Conservation (phyloP, 208 protist genomes). For the Spongospora subterranea region DNA sequence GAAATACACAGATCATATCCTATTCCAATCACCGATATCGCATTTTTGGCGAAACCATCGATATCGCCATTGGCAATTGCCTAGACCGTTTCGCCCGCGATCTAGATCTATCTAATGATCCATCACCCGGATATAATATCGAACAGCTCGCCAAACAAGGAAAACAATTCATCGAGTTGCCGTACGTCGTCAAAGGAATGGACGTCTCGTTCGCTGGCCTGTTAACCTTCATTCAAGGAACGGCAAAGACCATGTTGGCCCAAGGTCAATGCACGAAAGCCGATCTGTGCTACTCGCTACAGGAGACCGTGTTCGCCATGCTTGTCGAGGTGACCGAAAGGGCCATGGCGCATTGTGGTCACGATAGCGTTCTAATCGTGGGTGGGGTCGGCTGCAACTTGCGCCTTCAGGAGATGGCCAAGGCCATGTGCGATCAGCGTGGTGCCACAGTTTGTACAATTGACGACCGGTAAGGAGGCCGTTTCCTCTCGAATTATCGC, state of each 20-base stretch:
- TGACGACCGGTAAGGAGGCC: constrained; percentile 59
- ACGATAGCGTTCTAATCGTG: constrained; percentile 95
- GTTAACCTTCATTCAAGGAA: constrained; percentile 44
- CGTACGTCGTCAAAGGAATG: constrained; percentile 91
- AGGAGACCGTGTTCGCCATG: constrained; percentile 98
- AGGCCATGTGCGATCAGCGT: constrained; percentile 62
- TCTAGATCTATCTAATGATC: constrained; percentile 96
- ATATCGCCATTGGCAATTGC: constrained; percentile 97
- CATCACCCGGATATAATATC: constrained; percentile 98
- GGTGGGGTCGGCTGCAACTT: constrained; percentile 98
- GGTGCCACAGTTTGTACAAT: constrained; percentile 63
- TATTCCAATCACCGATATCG: constrained; percentile 84
- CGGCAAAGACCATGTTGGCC: constrained; percentile 65
- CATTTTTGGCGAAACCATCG: constrained; percentile 99
- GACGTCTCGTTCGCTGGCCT: constrained; percentile 77
- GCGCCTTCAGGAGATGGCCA: constrained; percentile 93
- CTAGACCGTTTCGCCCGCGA: constrained; percentile 92
- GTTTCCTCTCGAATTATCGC: background rate
- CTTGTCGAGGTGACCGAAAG: constrained; percentile 97
- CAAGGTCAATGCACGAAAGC: constrained; percentile 82
- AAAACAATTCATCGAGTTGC: constrained; percentile 88
- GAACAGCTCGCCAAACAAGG: constrained; percentile 91
- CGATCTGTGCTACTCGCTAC: constrained; percentile 97
- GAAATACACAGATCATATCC: constrained; percentile 99
- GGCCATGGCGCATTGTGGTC: constrained; percentile 95